phyloP scores from a whole-genome alignment of 345 rosid species.

The Moricandia arvensis region DNA sequence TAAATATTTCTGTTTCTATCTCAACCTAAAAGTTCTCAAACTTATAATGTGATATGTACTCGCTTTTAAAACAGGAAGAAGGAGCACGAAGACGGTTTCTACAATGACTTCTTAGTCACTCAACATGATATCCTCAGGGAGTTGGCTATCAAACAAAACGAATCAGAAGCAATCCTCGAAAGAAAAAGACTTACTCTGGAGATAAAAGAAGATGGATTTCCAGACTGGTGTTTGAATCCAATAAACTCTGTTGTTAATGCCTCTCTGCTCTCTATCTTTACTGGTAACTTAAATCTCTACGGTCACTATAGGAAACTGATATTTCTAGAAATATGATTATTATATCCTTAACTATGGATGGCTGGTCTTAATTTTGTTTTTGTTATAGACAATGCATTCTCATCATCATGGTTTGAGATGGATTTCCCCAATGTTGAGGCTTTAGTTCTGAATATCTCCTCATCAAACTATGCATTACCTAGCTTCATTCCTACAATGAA shows the following conservation, averaged over 20 bases:
- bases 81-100: slow-evolving; percentile 41
- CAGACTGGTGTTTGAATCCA: slow-evolving; percentile 44
- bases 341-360: slow-evolving; percentile 2
- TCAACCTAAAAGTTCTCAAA: neutral
- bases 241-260: slow-evolving; percentile 14
- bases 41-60: neutral
- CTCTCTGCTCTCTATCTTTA: slow-evolving; percentile 42
- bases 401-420: slow-evolving; percentile 41
- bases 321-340: neutral
- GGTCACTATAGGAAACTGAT: neutral
- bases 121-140: slow-evolving; percentile 60
- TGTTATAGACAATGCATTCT: slow-evolving; percentile 50
- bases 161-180: neutral
- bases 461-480: slow-evolving; percentile 47
- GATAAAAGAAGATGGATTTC: slow-evolving; percentile 32
- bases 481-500: slow-evolving; percentile 45
- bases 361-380: neutral
- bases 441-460: slow-evolving; percentile 45
- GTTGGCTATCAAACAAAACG: slow-evolving; percentile 35
- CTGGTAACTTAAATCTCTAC: slow-evolving; percentile 31
- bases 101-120: slow-evolving; percentile 38
- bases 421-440: no score
- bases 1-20: neutral
- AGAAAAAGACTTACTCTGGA: slow-evolving; percentile 42
- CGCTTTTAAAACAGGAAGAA: slow-evolving; percentile 30